Conservation (phyloP, 2,329 filamentous ascomycete species). For the Penicillium sp. region DNA sequence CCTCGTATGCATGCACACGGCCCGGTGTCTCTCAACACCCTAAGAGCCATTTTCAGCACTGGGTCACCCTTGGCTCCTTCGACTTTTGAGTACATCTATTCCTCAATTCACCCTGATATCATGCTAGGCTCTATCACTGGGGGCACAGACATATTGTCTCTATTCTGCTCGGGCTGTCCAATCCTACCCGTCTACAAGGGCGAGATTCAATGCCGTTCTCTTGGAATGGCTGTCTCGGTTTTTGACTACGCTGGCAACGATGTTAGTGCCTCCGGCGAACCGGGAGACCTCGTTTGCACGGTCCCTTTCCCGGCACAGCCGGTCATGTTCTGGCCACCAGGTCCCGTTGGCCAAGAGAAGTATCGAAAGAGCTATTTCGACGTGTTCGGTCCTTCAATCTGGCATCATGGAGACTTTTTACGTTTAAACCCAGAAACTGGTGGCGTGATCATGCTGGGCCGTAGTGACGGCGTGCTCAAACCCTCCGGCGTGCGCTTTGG, state of each 20-base stretch:
- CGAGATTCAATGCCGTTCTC: constrained; percentile 73
- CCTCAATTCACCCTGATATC: constrained; percentile 72
- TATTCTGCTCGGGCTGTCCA: constrained; percentile 83
- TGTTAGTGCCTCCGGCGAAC: constrained; percentile 60
- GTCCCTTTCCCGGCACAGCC: constrained; percentile 88
- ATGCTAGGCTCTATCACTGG: constrained; percentile 93
- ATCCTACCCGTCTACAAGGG: constrained; percentile 69
- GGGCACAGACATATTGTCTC: constrained; percentile 92
- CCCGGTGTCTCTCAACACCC: constrained; percentile 42
- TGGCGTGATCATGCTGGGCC: constrained; percentile 84
- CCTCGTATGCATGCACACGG: constrained; percentile 54
- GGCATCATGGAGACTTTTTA: constrained; percentile 96
- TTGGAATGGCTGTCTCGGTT: constrained; percentile 71
- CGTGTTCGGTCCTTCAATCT: constrained; percentile 65
- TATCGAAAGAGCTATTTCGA: constrained; percentile 88
- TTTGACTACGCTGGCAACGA: constrained; percentile 59
- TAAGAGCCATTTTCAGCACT: constrained; percentile 90
- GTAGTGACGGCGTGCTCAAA: constrained; percentile 90
- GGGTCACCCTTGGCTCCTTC: constrained; percentile 89
- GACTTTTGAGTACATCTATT: constrained; percentile 87
- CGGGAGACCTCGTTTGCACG: constrained; percentile 85
- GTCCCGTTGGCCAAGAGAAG: constrained; percentile 66
- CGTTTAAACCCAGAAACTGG: constrained; percentile 67
- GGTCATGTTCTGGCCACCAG: constrained; percentile 74
- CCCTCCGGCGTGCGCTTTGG: constrained; percentile 89